Evolutionary conservation across 2,329 filamentous ascomycete genomes (phyloP), one percentile per base, ranked within the genome.

Genomic region (Trichophyton rubrum): DNA sequence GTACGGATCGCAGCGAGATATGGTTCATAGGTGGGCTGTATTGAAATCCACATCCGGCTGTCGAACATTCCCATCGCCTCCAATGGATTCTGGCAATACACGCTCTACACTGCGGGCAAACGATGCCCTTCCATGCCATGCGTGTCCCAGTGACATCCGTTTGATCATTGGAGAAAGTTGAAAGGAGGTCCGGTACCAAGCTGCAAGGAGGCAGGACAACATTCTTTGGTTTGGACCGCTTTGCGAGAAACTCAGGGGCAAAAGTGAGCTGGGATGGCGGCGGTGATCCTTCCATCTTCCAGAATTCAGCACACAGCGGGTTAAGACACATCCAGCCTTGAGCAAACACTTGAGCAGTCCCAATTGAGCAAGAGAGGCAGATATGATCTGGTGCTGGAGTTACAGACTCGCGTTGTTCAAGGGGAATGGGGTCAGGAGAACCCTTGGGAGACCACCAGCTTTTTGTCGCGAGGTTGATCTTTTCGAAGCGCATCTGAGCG

Each of bases 401-500:
- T 7, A 68, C 61, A 2, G 71, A 66, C 5, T 71, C 70, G 63
- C 73, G 71, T 63, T 67, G 69, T 56, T 66, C 53, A 40, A 71
- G 47, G 2, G 68, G 64, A 1, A 64, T 45, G n/a, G 68, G 66
- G 41, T 71, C 63, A 1, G 66, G 55, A 0, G 68, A 66, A 22
- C 64, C 68, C 58, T 71, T 70, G 0, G 76, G 69, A 3, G 76
- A 71, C 83, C 84, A 89, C 85, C 82, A 88, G 38, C 82, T 84
- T 22, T 72, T 72, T 9, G 72, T 70, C 0, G 67, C 62, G 0
- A 79, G 68, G 15, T 84, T 70, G 0, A 88, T 72, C 62, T 86
- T 87, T 68, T 90, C 84, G 2, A 89, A 79, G 0, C 86, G 81
- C 27, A 86, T 78, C 64, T 82, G 84, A 65, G 81, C 79, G 0